Evolutionary conservation across 2,329 filamentous ascomycete species (phyloP).

Genomic region (Neonectria neomacrospora): DNA sequence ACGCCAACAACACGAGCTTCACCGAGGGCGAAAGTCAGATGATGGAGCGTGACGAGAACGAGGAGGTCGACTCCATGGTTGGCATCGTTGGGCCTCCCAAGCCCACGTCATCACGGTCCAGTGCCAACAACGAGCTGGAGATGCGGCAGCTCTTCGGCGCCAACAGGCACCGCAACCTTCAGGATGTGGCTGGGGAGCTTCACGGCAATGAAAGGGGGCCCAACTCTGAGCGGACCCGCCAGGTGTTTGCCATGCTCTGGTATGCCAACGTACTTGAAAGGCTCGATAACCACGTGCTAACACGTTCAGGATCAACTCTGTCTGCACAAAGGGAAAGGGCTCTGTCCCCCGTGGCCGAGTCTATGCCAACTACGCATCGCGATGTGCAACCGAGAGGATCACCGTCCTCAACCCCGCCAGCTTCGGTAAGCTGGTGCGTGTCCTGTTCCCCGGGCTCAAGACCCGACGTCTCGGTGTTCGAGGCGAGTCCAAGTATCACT

Average conservation of each 20-base stretch:
- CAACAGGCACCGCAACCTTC: conserved; percentile 74
- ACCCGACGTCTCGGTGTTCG: conserved; percentile 91
- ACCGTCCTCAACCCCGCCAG: conserved; percentile 96
- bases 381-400: conserved; percentile 92
- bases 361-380: conserved; percentile 93
- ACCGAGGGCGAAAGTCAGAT: conserved; percentile 69
- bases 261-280: conserved; percentile 55
- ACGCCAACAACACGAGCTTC: conserved; percentile 63
- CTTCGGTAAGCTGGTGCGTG: conserved; percentile 95
- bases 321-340: conserved; percentile 78
- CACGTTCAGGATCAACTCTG: conserved; percentile 72
- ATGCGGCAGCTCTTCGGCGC: conserved; percentile 79
- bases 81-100: conserved; percentile 61
- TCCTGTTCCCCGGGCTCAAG: conserved; percentile 94
- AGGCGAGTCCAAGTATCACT: conserved; percentile 98
- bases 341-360: conserved; percentile 94
- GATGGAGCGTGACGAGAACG: conserved; percentile 68
- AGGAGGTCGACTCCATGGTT: conserved; percentile 65
- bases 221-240: conserved; percentile 83
- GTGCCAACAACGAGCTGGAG: conserved; percentile 83
- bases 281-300: conserved; percentile 24
- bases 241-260: conserved; percentile 92
- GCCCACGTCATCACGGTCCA: conserved; percentile 71
- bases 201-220: conserved; percentile 83
- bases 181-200: conserved; percentile 79